Evolutionary conservation across 306 rosid species (phyloP).

Genomic region (Cucurbita argyrosperma): DNA sequence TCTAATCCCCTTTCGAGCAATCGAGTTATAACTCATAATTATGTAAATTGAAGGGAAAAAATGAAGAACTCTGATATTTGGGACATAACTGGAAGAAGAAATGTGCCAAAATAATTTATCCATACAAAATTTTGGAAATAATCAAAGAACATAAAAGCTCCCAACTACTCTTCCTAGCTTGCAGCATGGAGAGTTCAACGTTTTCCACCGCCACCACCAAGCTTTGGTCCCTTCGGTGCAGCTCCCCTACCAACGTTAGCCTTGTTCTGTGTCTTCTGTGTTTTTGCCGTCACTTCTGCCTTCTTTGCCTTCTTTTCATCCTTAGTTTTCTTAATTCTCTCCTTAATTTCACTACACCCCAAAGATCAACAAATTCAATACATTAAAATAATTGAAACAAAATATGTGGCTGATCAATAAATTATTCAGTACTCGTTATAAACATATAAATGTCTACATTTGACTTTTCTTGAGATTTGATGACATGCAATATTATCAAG

Average conservation of each 20-base stretch:
- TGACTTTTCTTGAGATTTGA: no score
- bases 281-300: conserved; percentile 38
- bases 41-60: background rate
- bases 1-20: background rate
- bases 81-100: background rate
- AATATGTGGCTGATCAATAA: background rate
- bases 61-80: background rate
- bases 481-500: background rate
- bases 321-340: conserved; percentile 55
- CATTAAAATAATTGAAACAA: background rate
- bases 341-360: conserved; percentile 43
- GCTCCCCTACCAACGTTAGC: conserved; percentile 28
- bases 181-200: conserved; percentile 14
- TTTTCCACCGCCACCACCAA: conserved; percentile 54
- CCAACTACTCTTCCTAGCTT: background rate
- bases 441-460: background rate
- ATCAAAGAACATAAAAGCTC: background rate
- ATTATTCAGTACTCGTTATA: background rate
- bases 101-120: background rate
- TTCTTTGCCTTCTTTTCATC: conserved; percentile 63
- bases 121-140: conserved; percentile 1
- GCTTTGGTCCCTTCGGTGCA: conserved; percentile 40
- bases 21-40: background rate
- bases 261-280: conserved; percentile 35
- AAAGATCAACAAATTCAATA: background rate